These are phyloP conservation scores for Nannizzia gypsea DNA, from an alignment of 2,329 filamentous ascomycete species.

Conservation along the genomic window DNA sequence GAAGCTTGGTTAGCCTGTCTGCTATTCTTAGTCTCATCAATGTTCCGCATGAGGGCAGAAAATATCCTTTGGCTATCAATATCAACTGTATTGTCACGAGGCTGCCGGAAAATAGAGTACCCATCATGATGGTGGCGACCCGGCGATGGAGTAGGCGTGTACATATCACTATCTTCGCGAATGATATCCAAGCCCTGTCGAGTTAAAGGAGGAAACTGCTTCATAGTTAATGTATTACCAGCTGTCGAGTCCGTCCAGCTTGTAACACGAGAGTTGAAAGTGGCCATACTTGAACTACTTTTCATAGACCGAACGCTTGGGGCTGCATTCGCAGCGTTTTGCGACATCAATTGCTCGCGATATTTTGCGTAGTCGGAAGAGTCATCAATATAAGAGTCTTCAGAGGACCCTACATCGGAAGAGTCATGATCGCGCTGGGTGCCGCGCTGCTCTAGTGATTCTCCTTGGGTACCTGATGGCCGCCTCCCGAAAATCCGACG, in stretches of 20 bases:
- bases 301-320: conserved; percentile 18
- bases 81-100: conserved; percentile 14
- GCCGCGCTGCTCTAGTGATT: not conserved
- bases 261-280: conserved; percentile 34
- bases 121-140: conserved; percentile 18
- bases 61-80: conserved; percentile 23
- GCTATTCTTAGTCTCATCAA: conserved; percentile 16
- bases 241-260: conserved; percentile 39
- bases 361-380: not conserved
- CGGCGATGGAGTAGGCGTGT: conserved; percentile 17
- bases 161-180: conserved; percentile 29
- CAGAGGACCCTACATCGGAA: not conserved
- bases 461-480: conserved; percentile 10
- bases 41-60: conserved; percentile 24
- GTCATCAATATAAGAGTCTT: not conserved
- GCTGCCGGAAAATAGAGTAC: conserved; percentile 21
- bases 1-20: not conserved
- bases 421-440: not conserved
- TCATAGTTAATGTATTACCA: conserved; percentile 29
- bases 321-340: conserved; percentile 5
- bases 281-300: conserved; percentile 26
- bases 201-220: conserved; percentile 22
- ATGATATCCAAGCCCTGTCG: conserved; percentile 34
- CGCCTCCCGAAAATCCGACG: conserved; percentile 31
- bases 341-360: not conserved